phyloP scores from a whole-genome alignment of 2,329 filamentous ascomycete species.

The Purpureocillium takamizusanense region DNA sequence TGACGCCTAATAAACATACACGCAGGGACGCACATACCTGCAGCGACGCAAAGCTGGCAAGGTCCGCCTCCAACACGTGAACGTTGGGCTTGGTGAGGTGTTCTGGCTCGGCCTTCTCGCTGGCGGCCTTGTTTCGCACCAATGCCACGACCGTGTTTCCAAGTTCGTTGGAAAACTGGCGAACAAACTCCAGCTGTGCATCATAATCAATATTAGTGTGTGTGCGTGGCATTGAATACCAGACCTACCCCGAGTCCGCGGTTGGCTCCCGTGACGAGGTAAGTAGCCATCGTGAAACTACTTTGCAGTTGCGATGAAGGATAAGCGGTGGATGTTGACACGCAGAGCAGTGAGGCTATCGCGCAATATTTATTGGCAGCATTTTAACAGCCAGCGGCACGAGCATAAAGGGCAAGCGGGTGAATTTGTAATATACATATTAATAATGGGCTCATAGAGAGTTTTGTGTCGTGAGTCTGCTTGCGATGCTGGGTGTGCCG shows the following conservation, averaged over 20 bases:
- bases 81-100: conserved; percentile 17
- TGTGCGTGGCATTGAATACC: neutral
- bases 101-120: conserved; percentile 1
- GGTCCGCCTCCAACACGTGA: conserved; percentile 25
- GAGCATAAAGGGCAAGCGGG: no score
- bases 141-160: conserved; percentile 28
- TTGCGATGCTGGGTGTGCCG: no score
- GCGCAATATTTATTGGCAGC: no score
- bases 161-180: conserved; percentile 17
- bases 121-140: conserved; percentile 24
- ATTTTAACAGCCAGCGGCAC: no score
- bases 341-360: no score
- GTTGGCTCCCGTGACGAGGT: neutral
- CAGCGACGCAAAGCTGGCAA: conserved; percentile 21
- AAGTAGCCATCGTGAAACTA: conserved; percentile 7
- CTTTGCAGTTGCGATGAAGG: no score
- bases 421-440: no score
- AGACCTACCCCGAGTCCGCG: neutral
- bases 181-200: conserved; percentile 14
- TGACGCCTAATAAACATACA: no score
- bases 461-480: no score
- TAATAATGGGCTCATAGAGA: no score
- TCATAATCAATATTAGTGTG: neutral
- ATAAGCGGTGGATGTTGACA: no score
- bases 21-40: conserved; percentile 5